A percentile compares a stretch with the other conserved stretches of the same genome.
Evolutionary conservation across 495 filamentous ascomycete genomes (phyloP).

Genomic region (Cenococcum geophilum): DNA sequence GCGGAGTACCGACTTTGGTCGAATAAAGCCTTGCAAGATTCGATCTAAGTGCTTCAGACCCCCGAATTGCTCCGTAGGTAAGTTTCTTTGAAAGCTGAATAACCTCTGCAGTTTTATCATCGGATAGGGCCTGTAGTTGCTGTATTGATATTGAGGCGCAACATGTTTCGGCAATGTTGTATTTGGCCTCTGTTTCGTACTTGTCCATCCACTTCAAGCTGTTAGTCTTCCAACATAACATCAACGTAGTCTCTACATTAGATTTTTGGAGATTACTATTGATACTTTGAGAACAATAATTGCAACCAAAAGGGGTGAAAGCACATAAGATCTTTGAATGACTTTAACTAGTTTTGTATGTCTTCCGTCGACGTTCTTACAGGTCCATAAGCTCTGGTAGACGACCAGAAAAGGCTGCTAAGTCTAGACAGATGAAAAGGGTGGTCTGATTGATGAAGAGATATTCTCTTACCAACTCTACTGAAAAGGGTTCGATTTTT

Average conservation of each 20-base stretch:
- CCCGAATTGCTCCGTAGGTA: constrained; percentile 66
- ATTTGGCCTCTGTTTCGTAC: constrained; percentile 65
- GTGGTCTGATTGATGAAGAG: too few relatives aligned
- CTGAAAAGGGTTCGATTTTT: constrained; percentile 62
- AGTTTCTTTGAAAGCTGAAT: constrained; percentile 47
- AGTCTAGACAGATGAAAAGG: too few relatives aligned
- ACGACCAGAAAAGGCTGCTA: too few relatives aligned
- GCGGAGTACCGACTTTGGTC: constrained; percentile 42
- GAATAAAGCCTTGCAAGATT: constrained; percentile 65
- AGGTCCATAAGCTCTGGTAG: too few relatives aligned
- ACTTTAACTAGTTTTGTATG: too few relatives aligned
- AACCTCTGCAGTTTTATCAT: constrained; percentile 45
- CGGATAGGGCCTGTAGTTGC: constrained; percentile 56
- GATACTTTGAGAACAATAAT: neutral
- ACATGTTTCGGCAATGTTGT: constrained; percentile 87
- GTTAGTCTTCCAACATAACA: neutral
- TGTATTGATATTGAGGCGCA: constrained; percentile 72
- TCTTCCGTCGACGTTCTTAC: too few relatives aligned
- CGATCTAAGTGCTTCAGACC: constrained; percentile 55
- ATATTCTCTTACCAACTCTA: constrained; percentile 58
- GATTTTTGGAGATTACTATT: neutral
- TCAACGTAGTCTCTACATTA: neutral
- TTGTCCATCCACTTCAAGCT: constrained; percentile 75
- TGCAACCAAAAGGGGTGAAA: neutral
- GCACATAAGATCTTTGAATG: too few relatives aligned